phyloP scores from a whole-genome alignment of 2,329 filamentous ascomycete genomes.

The Neonectria coccinea region DNA sequence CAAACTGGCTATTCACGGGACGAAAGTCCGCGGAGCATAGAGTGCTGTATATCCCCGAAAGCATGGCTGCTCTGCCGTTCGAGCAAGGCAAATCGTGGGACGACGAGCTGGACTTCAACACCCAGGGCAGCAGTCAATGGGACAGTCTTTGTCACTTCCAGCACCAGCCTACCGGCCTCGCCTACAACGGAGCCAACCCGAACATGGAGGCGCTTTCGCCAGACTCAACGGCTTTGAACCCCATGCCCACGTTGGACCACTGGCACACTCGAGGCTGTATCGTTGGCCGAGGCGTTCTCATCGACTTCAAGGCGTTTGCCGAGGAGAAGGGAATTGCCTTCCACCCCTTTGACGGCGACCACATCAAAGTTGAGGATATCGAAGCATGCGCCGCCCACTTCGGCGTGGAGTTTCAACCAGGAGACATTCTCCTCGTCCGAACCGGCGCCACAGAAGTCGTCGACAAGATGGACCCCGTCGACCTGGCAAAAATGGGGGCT shows the following conservation, averaged over 20 bases:
- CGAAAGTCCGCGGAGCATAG: conserved; percentile 53
- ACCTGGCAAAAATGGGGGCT: conserved; percentile 49
- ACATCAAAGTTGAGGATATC: conserved; percentile 67
- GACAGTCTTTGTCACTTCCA: conserved; percentile 63
- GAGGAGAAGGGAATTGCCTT: conserved; percentile 62
- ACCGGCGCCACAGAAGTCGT: conserved; percentile 72
- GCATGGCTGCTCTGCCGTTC: conserved; percentile 25
- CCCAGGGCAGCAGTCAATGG: conserved; percentile 66
- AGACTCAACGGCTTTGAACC: conserved; percentile 45
- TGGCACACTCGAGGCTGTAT: conserved; percentile 65
- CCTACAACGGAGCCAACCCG: conserved; percentile 63
- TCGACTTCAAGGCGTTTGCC: conserved; percentile 65
- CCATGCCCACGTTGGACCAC: conserved; percentile 34
- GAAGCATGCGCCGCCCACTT: conserved; percentile 69
- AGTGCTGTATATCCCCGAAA: conserved; percentile 48
- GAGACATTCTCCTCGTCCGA: conserved; percentile 75
- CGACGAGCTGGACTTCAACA: conserved; percentile 66
- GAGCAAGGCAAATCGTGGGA: conserved; percentile 51
- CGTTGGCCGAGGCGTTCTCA: conserved; percentile 65
- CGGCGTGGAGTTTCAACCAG: conserved; percentile 71
- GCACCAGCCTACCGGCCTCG: conserved; percentile 56
- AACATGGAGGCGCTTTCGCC: conserved; percentile 48
- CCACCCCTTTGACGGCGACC: conserved; percentile 63
- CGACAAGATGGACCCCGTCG: conserved; percentile 55
- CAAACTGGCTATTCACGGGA: conserved; percentile 50